phyloP scores from a whole-genome alignment of 2,329 filamentous ascomycete species.

The Byssothecium circinans region DNA sequence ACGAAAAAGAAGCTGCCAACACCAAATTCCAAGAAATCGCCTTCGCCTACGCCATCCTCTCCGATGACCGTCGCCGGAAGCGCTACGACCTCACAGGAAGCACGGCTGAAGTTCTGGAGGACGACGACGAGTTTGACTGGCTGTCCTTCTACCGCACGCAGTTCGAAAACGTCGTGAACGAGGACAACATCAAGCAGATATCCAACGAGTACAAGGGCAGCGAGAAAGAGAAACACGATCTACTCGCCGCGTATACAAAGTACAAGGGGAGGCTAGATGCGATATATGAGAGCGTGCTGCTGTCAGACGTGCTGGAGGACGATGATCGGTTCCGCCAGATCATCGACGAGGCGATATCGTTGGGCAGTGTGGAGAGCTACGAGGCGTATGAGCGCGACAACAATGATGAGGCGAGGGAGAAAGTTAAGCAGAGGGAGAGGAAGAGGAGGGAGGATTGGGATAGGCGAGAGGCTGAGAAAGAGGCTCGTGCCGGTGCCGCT shows the following conservation, averaged over 20 bases:
- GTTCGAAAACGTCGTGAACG: constrained; percentile 74
- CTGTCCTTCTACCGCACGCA: constrained; percentile 84
- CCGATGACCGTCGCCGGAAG: constrained; percentile 74
- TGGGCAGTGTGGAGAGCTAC: constrained; percentile 67
- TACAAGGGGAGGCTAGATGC: constrained; percentile 73
- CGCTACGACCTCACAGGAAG: constrained; percentile 90
- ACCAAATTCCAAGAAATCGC: constrained; percentile 85
- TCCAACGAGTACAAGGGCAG: constrained; percentile 79
- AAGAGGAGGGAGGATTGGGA: constrained; percentile 50
- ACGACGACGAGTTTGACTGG: constrained; percentile 84
- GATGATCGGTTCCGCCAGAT: constrained; percentile 81
- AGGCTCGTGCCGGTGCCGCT: neutral
- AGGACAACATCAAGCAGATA: constrained; percentile 74
- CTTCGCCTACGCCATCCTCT: constrained; percentile 92
- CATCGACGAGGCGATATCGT: constrained; percentile 77
- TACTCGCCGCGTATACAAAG: constrained; percentile 75
- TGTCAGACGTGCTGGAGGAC: constrained; percentile 80
- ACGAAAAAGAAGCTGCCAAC: constrained; percentile 72
- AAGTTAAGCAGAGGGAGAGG: constrained; percentile 38
- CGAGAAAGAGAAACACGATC: constrained; percentile 77
- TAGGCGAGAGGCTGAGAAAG: constrained; percentile 53
- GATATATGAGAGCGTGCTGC: constrained; percentile 82
- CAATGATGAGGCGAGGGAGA: constrained; percentile 32
- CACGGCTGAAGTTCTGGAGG: constrained; percentile 75
- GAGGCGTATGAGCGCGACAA: constrained; percentile 72